Evolutionary conservation across 1,284 basidiomycete genomes (phyloP), one percentile per base, ranked within the genome.

Genomic region (Ceratobasidium sp.): DNA sequence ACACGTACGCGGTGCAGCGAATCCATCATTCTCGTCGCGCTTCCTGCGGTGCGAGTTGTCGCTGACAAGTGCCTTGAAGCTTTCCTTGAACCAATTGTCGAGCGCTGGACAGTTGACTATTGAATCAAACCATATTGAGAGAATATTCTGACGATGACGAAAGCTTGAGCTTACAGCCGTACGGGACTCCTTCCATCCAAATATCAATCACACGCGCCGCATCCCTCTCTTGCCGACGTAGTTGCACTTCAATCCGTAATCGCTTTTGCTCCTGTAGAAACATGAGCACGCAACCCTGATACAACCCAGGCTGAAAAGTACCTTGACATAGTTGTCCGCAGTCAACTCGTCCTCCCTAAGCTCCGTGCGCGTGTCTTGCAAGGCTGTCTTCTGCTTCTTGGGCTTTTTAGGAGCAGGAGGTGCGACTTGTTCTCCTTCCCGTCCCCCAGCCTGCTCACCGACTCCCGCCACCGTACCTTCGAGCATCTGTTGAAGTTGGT

Each of bases 261-360:
- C 81, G 79, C 40, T 87, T 85, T 82, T 95, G 94, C 46, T 86
- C 88, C 81, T 91, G 23, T 12, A 42, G 44, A 54, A 4, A 26
- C 9, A 61, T 62, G 59, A 20, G 33, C 33, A 28, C 7, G 9
- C 15, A 20, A 40, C n/a, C 38, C 5, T 33, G 10, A n/a, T 48
- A 28, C 17, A 23, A 17, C 26, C 42, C 28, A 9, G 20, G 52
- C n/a, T 10, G 54, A 50, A 44, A 64, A n/a, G n/a, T 56, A 74
- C 71, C 33, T 74, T 86, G 23, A 92, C 81, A 82, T 95, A 95
- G 80, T 90, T 86, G 33, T 88, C 86, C 78, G 86, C 84, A 86
- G 91, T 92, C 54, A 95, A 84, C 84, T 94, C 93, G 17, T 93
- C 91, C 78, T 94, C 92, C 2, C 92, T 93, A 40, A 95, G 84